Percentiles rank a stretch among this genome's conserved stretches.
phyloP scores from a whole-genome alignment of 2,329 filamentous ascomycete genomes.

The Aspergillus melleus region DNA sequence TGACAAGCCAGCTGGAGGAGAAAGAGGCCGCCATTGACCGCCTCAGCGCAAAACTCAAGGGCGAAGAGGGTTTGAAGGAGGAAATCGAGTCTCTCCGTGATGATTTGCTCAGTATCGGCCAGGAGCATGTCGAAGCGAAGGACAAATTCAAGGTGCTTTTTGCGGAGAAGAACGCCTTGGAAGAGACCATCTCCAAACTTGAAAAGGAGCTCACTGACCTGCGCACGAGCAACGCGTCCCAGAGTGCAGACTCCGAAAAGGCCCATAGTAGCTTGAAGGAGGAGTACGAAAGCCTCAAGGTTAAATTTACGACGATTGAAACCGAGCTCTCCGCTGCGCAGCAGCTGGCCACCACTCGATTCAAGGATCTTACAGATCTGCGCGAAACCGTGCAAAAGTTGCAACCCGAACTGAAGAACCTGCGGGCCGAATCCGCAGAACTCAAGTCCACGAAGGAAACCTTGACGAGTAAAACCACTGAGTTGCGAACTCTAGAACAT shows the following conservation, averaged over 20 bases:
- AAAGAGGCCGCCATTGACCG: constrained; percentile 74
- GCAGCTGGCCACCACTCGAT: constrained; percentile 80
- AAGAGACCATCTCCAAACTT: constrained; percentile 64
- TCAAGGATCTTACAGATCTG: constrained; percentile 82
- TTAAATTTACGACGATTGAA: constrained; percentile 68
- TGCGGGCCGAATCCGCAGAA: constrained; percentile 73
- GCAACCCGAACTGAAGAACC: constrained; percentile 77
- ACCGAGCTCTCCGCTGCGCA: constrained; percentile 84
- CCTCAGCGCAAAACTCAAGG: constrained; percentile 69
- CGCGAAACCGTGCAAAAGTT: constrained; percentile 78
- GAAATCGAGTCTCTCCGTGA: constrained; percentile 84
- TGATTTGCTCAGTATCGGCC: constrained; percentile 73
- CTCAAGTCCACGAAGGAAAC: constrained; percentile 76
- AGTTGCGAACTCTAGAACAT: constrained; percentile 75
- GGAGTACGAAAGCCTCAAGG: constrained; percentile 71
- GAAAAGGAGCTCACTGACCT: constrained; percentile 68
- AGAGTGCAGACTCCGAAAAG: constrained; percentile 50
- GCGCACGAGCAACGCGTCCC: constrained; percentile 49
- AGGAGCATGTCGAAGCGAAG: constrained; percentile 81
- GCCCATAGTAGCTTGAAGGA: constrained; percentile 56
- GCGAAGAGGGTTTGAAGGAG: constrained; percentile 75
- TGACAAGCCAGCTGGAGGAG: constrained; percentile 41
- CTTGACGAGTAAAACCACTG: constrained; percentile 60
- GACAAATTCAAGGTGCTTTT: constrained; percentile 70
- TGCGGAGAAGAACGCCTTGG: constrained; percentile 66